Percentiles rank a stretch among this genome's conserved stretches.
Conservation (phyloP, 257 asterid species). For the Solanum rostratum region DNA sequence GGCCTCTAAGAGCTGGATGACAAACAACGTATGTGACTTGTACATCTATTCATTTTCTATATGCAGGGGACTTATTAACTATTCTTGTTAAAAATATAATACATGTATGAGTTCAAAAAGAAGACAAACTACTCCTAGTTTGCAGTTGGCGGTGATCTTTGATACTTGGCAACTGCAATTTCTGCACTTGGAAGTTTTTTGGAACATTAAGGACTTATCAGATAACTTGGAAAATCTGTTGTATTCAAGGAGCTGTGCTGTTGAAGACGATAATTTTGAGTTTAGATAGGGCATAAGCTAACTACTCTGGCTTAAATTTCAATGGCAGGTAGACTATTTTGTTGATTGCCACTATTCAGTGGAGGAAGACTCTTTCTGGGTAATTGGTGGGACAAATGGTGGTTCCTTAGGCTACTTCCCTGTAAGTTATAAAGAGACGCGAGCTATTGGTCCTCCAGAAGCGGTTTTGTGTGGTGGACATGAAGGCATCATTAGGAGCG, state of each 20-base stretch:
- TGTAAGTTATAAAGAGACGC: constrained; percentile 17
- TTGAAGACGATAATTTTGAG: background rate
- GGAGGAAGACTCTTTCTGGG: constrained; percentile 69
- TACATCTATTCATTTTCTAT: background rate
- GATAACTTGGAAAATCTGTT: background rate
- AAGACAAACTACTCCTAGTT: background rate
- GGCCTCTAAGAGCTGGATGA: constrained; percentile 76
- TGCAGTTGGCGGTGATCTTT: background rate
- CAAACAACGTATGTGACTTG: constrained; percentile 35
- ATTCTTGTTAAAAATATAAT: background rate
- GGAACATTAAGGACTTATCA: background rate
- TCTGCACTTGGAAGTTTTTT: background rate
- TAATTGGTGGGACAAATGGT: constrained; percentile 63
- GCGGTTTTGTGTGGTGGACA: constrained; percentile 85
- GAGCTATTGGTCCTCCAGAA: constrained; percentile 46
- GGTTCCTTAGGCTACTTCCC: constrained; percentile 86
- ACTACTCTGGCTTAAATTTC: background rate
- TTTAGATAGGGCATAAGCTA: background rate
- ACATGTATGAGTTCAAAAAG: background rate
- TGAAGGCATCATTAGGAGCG: constrained; percentile 57
- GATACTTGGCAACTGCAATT: background rate
- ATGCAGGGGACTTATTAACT: background rate
- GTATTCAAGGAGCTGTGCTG: background rate
- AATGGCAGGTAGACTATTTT: constrained; percentile 70
- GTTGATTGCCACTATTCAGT: constrained; percentile 73